Conservation (phyloP, 2,329 filamentous ascomycete species). For the Fusarium napiforme region DNA sequence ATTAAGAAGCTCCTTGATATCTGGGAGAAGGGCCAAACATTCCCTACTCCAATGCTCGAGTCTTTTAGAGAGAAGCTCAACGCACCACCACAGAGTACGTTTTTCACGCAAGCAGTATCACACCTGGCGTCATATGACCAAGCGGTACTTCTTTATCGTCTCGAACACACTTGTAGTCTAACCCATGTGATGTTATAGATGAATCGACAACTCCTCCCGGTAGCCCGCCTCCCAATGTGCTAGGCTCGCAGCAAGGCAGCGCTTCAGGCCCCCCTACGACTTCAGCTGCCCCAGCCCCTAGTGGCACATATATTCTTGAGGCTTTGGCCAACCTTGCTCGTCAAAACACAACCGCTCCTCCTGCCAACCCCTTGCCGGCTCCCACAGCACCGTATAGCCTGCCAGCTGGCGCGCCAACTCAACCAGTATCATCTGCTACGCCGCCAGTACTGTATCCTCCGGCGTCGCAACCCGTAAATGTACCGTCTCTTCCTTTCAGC, state of each 20-base stretch:
- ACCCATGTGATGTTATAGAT: conserved; percentile 60
- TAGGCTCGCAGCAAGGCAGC: conserved; percentile 52
- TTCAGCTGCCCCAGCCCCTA: conserved; percentile 53
- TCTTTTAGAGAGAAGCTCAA: conserved; percentile 85
- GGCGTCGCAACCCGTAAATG: conserved; percentile 69
- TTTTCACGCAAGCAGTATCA: conserved; percentile 10
- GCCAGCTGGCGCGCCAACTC: conserved; percentile 48
- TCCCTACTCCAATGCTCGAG: conserved; percentile 81
- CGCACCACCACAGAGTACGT: conserved; percentile 73
- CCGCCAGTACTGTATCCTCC: conserved; percentile 53
- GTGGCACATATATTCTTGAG: conserved; percentile 74
- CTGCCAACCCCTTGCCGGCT: conserved; percentile 53
- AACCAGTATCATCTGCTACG: conserved; percentile 47
- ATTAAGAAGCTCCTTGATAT: conserved; percentile 94
- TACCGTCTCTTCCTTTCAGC: conserved; percentile 58
- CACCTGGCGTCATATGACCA: background rate
- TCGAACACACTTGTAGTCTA: conserved; percentile 49
- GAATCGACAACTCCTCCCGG: conserved; percentile 77
- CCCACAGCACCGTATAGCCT: conserved; percentile 58
- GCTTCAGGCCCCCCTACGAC: conserved; percentile 29
- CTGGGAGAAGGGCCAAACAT: conserved; percentile 95
- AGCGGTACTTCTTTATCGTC: conserved; percentile 1
- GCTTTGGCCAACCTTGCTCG: conserved; percentile 84
- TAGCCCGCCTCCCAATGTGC: conserved; percentile 63
- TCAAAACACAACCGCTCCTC: conserved; percentile 69